Conservation (phyloP, 1,284 basidiomycete species). For the Naganishia sp. region DNA sequence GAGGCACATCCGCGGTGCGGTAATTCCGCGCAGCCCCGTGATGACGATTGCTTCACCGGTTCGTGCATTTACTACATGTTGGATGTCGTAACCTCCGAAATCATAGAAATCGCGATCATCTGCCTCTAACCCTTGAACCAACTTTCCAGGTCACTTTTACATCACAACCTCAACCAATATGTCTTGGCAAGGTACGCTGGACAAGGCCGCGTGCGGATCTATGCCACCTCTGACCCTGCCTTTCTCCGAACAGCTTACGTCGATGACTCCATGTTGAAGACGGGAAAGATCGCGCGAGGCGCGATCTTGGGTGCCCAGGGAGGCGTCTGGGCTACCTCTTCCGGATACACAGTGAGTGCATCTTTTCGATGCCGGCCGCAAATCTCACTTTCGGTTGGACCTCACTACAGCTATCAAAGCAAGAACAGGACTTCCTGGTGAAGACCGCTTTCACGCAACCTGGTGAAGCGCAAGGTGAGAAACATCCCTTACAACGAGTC, state of each 20-base stretch:
- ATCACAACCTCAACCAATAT: not conserved
- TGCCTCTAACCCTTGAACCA: no score
- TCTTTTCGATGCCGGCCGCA: not conserved
- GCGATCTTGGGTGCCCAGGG: slow-evolving; percentile 84
- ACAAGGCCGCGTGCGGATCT: not conserved
- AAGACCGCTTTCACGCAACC: slow-evolving; percentile 60
- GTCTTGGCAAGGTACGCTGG: slow-evolving; percentile 32
- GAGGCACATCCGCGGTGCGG: not conserved
- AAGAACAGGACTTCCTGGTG: slow-evolving; percentile 73
- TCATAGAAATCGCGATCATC: not conserved
- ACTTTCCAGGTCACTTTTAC: no score
- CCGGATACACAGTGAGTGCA: slow-evolving; percentile 70
- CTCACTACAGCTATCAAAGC: slow-evolving; percentile 63
- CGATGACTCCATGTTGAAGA: slow-evolving; percentile 79
- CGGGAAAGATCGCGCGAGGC: slow-evolving; percentile 71
- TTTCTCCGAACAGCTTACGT: slow-evolving; percentile 70
- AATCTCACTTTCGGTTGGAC: not conserved
- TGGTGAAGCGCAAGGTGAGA: slow-evolving; percentile 56
- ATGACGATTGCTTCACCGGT: slow-evolving; percentile 3
- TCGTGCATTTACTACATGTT: no score
- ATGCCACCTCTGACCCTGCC: not conserved
- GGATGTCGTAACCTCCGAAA: not conserved
- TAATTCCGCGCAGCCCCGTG: not conserved
- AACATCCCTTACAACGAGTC: not conserved
- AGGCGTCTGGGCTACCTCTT: slow-evolving; percentile 80